A percentile compares a stretch with the other conserved stretches of the same genome.
Conservation (phyloP, 352 stramenopile genomes). For the Globisporangium camurandrum region DNA sequence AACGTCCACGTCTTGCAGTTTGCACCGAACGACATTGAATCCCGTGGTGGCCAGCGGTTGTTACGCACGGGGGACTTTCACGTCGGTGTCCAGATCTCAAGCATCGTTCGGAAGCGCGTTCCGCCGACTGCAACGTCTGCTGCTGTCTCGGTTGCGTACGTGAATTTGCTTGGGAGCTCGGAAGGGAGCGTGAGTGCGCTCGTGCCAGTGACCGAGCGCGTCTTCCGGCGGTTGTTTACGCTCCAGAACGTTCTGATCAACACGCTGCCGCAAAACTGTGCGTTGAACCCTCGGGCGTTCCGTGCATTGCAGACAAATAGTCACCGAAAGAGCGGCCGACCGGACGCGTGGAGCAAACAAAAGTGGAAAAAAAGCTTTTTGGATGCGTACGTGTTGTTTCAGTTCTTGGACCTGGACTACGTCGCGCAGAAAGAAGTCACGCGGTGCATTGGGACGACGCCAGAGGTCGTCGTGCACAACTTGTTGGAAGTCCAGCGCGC, state of each 20-base stretch:
- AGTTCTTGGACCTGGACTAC: slow-evolving; percentile 79
- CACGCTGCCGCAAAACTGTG: slow-evolving; percentile 78
- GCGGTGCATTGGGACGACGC: slow-evolving; percentile 82
- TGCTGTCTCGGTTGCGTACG: slow-evolving; percentile 29
- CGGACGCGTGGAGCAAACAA: slow-evolving; percentile 81
- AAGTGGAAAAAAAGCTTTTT: slow-evolving; percentile 88
- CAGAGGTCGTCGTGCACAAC: slow-evolving; percentile 84
- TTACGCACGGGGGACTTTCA: slow-evolving; percentile 81
- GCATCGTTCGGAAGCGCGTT: slow-evolving; percentile 75
- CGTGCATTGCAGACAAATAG: slow-evolving; percentile 67
- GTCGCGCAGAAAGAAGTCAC: slow-evolving; percentile 85
- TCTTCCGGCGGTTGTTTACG: slow-evolving; percentile 83
- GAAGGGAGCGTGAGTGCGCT: slow-evolving; percentile 73
- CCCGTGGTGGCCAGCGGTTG: slow-evolving; percentile 71
- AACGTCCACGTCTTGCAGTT: slow-evolving; percentile 87
- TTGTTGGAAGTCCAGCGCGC: slow-evolving; percentile 78
- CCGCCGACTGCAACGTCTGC: slow-evolving; percentile 14
- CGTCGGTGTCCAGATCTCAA: slow-evolving; percentile 67
- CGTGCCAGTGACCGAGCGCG: slow-evolving; percentile 66
- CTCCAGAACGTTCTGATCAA: slow-evolving; percentile 89
- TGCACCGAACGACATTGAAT: slow-evolving; percentile 78
- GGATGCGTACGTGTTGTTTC: slow-evolving; percentile 71
- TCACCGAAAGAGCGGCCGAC: slow-evolving; percentile 43
- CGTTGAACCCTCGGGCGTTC: slow-evolving; percentile 82
- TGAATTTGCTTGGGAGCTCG: slow-evolving; percentile 73